Evolutionary conservation across 331 rosid species (phyloP), one percentile per base, ranked within the genome.

Genomic region (Arachis monticola): DNA sequence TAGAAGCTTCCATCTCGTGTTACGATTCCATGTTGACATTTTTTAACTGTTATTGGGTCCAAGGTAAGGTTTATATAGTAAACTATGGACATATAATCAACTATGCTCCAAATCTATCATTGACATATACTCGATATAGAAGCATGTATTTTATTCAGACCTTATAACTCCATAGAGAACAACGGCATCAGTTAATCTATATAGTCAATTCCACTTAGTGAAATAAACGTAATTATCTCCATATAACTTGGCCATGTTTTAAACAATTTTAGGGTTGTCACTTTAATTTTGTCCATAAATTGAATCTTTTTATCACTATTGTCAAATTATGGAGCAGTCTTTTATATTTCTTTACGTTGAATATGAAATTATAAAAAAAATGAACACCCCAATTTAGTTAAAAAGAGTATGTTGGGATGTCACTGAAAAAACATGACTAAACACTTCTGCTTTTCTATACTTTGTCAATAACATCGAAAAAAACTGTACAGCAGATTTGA

Each of bases 331-430:
- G 30, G 41, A 72, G 32, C n/a, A 42, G 67, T 48, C 8, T 66
- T 50, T 60, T n/a, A 22, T 13, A 42, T 8, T 46, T 30, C 51
- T 12, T 60, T 52, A 47, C 13, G 68, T 52, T 52, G 47, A 69
- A 75, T 42, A 22, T 58, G 35, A 55, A 55, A 65, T 50, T 70
- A 56, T 45, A 22, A 69, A 74, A 70, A 46, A 60, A 67, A 67
- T 72, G 13, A 63, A 53, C 59, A 59, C 3, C 31, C 52, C 32
- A 80, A 63, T 50, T 68, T n/a, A 14, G 63, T 61, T 60, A 56
- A 63, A 44, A 32, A 42, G 7, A 35, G 53, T 47, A 69, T 47
- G 13, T 9, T 53, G 62, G 45, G 73, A 69, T 69, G 45, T 7
- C 48, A 47, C 38, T 55, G 50, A n/a, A 69, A 27, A 67, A 45